These are phyloP conservation scores for Prunus mume DNA, from an alignment of 306 rosid species.

Conservation along the genomic window DNA sequence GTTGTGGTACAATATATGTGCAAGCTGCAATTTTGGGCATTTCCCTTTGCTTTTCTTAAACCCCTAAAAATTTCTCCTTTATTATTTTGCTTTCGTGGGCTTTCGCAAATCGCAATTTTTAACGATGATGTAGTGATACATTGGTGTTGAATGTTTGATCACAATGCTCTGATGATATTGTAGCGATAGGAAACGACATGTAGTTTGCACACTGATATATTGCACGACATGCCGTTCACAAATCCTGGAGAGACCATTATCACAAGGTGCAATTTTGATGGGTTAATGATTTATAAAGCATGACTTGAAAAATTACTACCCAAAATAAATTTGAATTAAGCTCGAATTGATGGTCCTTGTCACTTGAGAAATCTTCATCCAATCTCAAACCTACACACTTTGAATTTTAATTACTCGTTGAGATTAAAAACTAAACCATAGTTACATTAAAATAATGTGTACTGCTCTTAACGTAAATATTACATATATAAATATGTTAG, in stretches of 20 bases:
- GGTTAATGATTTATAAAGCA: too few relatives aligned
- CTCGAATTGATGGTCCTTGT: too few relatives aligned
- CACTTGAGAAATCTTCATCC: too few relatives aligned
- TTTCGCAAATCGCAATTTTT: slow-evolving; percentile 3
- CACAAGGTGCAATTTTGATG: too few relatives aligned
- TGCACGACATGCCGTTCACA: background rate
- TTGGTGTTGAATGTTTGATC: background rate
- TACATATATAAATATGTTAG: too few relatives aligned
- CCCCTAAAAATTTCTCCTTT: slow-evolving; percentile 6
- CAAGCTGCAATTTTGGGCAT: slow-evolving; percentile 1
- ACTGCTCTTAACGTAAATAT: too few relatives aligned
- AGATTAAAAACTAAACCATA: too few relatives aligned
- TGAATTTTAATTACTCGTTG: too few relatives aligned
- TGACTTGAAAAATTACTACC: background rate
- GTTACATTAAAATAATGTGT: too few relatives aligned
- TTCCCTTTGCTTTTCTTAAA: background rate
- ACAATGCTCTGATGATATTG: background rate
- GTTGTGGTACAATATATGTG: background rate
- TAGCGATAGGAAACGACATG: background rate
- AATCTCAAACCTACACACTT: too few relatives aligned
- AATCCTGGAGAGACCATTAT: too few relatives aligned
- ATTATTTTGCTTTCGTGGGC: background rate
- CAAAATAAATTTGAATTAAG: too few relatives aligned
- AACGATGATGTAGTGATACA: background rate
- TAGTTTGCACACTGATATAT: background rate